phyloP scores from a whole-genome alignment of 768 basidiomycete genomes.

The Boletus rufocinnamomeus region DNA sequence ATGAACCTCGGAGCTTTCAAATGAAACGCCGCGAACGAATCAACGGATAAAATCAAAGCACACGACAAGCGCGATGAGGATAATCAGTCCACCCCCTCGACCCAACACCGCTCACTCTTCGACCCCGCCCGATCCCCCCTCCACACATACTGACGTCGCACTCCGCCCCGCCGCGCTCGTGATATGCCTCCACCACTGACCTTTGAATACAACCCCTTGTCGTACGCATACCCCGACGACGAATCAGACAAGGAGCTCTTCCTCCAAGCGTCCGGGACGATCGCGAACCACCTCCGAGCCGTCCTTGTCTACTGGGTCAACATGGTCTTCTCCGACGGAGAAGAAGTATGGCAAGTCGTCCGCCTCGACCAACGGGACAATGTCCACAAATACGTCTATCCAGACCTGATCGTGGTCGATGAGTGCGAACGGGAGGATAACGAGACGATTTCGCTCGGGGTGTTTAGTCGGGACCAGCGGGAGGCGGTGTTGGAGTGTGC shows the following conservation, averaged over 20 bases:
- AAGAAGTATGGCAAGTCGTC: constrained; percentile 31
- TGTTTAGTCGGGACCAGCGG: constrained; percentile 27
- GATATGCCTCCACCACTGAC: constrained; percentile 17
- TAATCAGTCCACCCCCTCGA: neutral
- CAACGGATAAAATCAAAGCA: constrained; percentile 14
- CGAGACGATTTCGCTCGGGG: constrained; percentile 18
- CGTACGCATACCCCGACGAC: constrained; percentile 27
- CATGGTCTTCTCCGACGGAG: constrained; percentile 22
- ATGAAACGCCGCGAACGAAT: constrained; percentile 20
- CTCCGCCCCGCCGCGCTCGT: neutral
- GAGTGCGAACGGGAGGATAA: constrained; percentile 10
- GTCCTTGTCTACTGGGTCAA: constrained; percentile 33
- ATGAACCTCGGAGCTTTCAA: neutral
- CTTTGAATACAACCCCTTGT: constrained; percentile 25
- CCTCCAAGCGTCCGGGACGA: constrained; percentile 19
- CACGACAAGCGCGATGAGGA: constrained; percentile 9
- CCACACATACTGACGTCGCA: neutral
- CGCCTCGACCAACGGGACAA: constrained; percentile 21
- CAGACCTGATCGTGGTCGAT: constrained; percentile 31
- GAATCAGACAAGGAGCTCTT: constrained; percentile 28
- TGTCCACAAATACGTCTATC: constrained; percentile 27
- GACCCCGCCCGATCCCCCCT: neutral
- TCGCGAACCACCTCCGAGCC: constrained; percentile 3
- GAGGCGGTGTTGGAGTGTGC: constrained; percentile 30
- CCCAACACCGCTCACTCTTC: neutral